Evolutionary conservation across 257 asterid genomes (phyloP), one percentile per base, ranked within the genome.

Genomic region (Prunella vulgaris): DNA sequence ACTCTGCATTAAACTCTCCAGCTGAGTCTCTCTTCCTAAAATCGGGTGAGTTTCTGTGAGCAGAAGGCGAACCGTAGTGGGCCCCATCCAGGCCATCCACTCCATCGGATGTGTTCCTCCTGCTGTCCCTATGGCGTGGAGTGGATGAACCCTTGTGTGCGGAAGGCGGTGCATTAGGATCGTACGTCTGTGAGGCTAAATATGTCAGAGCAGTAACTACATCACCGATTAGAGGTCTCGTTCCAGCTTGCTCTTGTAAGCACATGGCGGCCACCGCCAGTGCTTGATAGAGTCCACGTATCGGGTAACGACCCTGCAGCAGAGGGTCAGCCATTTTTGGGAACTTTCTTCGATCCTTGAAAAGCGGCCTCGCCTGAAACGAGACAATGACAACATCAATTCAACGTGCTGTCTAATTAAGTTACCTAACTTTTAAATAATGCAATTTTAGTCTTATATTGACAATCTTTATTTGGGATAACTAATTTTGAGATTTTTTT

Each of bases 241-340:
- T 83, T 44, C 95, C 88, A 20, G 97, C 97, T 78, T 88, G 96
- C 79, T 93, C 99, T 75, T 88, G 97, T 82, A 93, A 80, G 90
- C 99, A 93, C 99, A 93, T 93, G 70, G 97, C 97, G 10, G 97
- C 99, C 69, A 93, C 99, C 3, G 96, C 95, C 20, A 93, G 79
- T 10, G 97, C 97, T 64, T 90, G 99, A 68, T 86, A 87, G 48
- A 93, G 91, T 27, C 99, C 96, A 15, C 97, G 87, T 74, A 84
- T 82, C 0, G 99, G 99, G 80, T 87, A 93, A 7, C 82, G 86
- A 0, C 96, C 95, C 84, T 88, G 96, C 76, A 93, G 30, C 18
- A 88, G 80, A 35, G 99, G 99, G 74, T 93, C 99, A 0, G 95
- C 99, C 99, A 93, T 93, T 64, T 84, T 82, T 0, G 93, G 90